phyloP scores from a whole-genome alignment of 345 rosid genomes.

The Diplotaxis tenuifolia region DNA sequence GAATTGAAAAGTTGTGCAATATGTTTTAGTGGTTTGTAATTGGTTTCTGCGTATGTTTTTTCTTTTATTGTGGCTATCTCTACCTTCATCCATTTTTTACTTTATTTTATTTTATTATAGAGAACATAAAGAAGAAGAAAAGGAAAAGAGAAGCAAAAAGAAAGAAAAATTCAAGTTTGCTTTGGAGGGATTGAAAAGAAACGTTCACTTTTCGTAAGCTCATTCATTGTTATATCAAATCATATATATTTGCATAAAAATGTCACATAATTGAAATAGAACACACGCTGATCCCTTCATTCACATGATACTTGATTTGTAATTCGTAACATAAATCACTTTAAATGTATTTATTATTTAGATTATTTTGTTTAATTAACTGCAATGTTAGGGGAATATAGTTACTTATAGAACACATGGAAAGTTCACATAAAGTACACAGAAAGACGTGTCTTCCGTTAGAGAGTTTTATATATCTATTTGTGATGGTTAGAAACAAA shows the following conservation, averaged over 20 bases:
- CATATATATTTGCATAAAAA: neutral
- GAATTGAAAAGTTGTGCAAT: no score
- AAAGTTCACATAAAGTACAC: neutral
- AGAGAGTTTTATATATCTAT: neutral
- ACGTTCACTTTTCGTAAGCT: neutral
- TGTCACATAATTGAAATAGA: neutral
- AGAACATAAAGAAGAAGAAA: neutral
- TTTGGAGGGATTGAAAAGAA: neutral
- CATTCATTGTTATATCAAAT: neutral
- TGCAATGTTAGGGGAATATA: no score
- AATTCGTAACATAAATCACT: neutral
- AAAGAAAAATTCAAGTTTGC: neutral
- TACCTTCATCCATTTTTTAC: slow-evolving; percentile 8
- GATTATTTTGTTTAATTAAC: no score
- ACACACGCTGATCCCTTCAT: neutral
- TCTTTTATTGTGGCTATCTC: slow-evolving; percentile 22
- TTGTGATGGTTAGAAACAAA: neutral
- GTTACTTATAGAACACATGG: neutral
- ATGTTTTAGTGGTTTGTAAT: no score
- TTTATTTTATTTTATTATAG: neutral
- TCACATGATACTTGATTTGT: neutral
- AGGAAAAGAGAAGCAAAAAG: neutral
- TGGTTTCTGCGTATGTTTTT: no score
- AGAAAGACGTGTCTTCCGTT: neutral
- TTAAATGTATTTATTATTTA: no score